Evolutionary conservation across 306 rosid genomes (phyloP), one percentile per base, ranked within the genome.

Genomic region (Malus asiatica): DNA sequence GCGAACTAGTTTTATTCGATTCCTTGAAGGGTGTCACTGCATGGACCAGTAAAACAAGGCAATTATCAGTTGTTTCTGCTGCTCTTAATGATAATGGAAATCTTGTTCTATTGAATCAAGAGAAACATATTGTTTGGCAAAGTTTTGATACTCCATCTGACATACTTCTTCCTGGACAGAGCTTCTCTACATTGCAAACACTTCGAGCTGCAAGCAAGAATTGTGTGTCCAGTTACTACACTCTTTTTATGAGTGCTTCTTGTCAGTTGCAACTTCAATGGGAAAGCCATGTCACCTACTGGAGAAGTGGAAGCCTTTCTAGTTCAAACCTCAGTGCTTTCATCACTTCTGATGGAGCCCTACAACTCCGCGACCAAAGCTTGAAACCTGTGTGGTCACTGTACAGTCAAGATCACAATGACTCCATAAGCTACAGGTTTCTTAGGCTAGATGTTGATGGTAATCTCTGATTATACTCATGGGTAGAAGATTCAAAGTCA

Each of bases 401-500:
- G n/a, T 93, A 87, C 72, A 93, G 90, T 52, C 92, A 84, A 71
- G 97, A 90, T 80, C 90, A 93, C 72, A 86, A 86, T 71, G 96
- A 88, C 71, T 77, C 85, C 8, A 76, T 86, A 55, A 83, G 14
- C 52, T 86, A 86, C 72, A 87, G 93, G 4, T 90, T 83, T 82
- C 92, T 93, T 60, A 86, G 92, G 90, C 83, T 93, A 44, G 96
- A 93, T 70, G 76, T 81, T 46, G 97, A 93, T 73, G 97, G 97
- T 33, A 90, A 93, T 83, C 87, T 93, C 51, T 83, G 97, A 32
- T 79, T 93, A 60, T 88, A 89, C 78, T 93, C 97, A 2, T 93
- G 97, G 97, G 19, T 23, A 35, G 90, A 88, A 74, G 74, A 79
- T 64, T 77, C 83, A 53, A 80, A 70, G 48, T 71, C 89, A 64